A percentile compares a stretch with the other conserved stretches of the same genome.
These are phyloP conservation scores for Paramecium sexaurelia DNA, from an alignment of 73 alveolate species.

Conservation along the genomic window DNA sequence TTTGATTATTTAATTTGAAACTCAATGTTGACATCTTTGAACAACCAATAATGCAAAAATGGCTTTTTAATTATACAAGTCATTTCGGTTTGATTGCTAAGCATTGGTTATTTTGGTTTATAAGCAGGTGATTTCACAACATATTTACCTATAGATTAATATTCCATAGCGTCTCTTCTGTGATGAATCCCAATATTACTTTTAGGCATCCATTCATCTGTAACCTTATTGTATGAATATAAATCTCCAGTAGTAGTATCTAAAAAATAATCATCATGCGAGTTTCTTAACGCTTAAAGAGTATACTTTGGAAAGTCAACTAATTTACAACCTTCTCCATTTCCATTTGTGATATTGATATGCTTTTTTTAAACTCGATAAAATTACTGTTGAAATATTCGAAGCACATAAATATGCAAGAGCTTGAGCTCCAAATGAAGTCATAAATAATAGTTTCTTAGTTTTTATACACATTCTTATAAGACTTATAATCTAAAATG, in stretches of 20 bases:
- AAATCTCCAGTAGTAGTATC: conserved; percentile 66
- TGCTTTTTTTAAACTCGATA: background rate
- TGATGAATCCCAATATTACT: conserved; percentile 57
- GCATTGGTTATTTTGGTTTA: background rate
- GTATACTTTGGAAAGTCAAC: conserved; percentile 58
- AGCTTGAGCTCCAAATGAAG: conserved; percentile 59
- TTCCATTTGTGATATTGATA: conserved; percentile 50
- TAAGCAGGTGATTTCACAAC: conserved; percentile 63
- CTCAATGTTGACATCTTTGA: conserved; percentile 41
- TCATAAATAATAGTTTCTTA: conserved; percentile 38
- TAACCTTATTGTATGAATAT: conserved; percentile 21
- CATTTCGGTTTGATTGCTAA: background rate
- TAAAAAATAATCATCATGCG: conserved; percentile 60
- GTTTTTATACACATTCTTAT: conserved; percentile 64
- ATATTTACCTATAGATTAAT: conserved; percentile 63
- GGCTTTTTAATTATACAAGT: conserved; percentile 55
- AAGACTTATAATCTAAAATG: background rate
- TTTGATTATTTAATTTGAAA: conserved; percentile 3
- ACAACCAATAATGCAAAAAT: conserved; percentile 64
- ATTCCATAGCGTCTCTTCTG: conserved; percentile 64
- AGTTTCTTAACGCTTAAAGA: background rate
- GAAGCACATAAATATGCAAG: conserved; percentile 58
- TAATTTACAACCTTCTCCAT: conserved; percentile 68
- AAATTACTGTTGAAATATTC: background rate
- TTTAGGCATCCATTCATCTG: conserved; percentile 69